Conservation (phyloP, 192 early-diverging fungal genomes). For the Podila epigama region DNA sequence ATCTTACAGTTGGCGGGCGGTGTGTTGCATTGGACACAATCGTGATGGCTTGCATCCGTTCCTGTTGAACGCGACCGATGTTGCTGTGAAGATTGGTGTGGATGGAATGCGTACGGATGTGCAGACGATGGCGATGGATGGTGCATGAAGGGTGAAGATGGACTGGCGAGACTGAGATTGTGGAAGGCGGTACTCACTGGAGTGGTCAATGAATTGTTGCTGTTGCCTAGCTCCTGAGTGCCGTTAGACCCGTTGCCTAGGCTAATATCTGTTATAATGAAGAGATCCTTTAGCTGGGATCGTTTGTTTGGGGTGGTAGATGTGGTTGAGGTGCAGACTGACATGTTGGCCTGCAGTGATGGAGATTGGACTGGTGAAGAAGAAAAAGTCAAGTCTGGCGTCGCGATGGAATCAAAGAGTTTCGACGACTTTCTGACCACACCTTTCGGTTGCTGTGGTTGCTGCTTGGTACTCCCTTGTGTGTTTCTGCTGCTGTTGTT, state of each 20-base stretch:
- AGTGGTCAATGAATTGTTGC: not conserved
- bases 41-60: not conserved
- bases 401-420: not conserved
- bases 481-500: not conserved
- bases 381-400: not conserved
- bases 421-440: not conserved
- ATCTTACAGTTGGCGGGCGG: slow-evolving; percentile 37
- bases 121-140: not conserved
- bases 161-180: too few relatives aligned
- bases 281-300: slow-evolving; percentile 18
- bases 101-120: not conserved
- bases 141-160: not conserved
- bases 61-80: not conserved
- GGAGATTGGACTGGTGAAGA: not conserved
- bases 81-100: not conserved
- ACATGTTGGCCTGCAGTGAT: not conserved
- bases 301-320: not conserved
- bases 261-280: slow-evolving; percentile 20
- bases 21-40: slow-evolving; percentile 5
- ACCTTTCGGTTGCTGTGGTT: not conserved
- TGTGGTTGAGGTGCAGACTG: not conserved
- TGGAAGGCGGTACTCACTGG: not conserved
- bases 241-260: not conserved
- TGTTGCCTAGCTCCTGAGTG: not conserved
- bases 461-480: not conserved